Evolutionary conservation across 2,329 filamentous ascomycete species (phyloP), one percentile per base, ranked within the genome.

Genomic region (Botryosphaeria dothidea): DNA sequence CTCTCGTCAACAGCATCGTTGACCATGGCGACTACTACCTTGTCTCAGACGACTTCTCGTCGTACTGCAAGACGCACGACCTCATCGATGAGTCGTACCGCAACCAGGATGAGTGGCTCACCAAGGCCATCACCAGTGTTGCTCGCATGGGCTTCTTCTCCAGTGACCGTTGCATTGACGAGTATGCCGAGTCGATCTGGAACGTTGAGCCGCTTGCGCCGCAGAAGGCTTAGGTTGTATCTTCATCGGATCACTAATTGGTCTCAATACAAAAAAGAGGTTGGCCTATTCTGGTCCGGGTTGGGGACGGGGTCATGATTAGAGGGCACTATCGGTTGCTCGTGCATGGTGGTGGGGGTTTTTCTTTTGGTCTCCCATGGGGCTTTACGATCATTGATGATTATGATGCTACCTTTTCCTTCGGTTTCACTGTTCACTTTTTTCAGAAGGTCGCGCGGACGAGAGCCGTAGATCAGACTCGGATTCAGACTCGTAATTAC

Each of bases 21-120:
- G 91, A 97, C 67, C 95, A 98, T 69, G 93, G 95, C 43, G 95
- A 99, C 78, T 98, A 96, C 83, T 99, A 99, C 79, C 87, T 99
- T 31, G 93, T 98, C 54, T 97, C 92, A 43, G 95, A 99, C 74
- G 95, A 99, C 79, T 99, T 99, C 85, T 88, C 92, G 80, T 94
- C 90, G 75, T 99, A 99, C 81, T 83, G 96, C 71, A 88, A 94
- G 79, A 97, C 95, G 7, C 95, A 99, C 69, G 85, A 88, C 65
- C 85, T 97, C 64, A 93, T 99, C 34, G 95, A 99, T 73, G 90
- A 94, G 80, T 90, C 92, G 58, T 99, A 96, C 84, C 88, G 88
- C 79, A 90, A 98, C 80, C 91, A 94, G 77, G 93, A 97, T 66
- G 90, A 92, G 72, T 99, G 95, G 95, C 81, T 96, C 66, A 90